Evolutionary conservation across 305 asterid genomes (phyloP), one percentile per base, ranked within the genome.

Genomic region (Coffea humblotiana): DNA sequence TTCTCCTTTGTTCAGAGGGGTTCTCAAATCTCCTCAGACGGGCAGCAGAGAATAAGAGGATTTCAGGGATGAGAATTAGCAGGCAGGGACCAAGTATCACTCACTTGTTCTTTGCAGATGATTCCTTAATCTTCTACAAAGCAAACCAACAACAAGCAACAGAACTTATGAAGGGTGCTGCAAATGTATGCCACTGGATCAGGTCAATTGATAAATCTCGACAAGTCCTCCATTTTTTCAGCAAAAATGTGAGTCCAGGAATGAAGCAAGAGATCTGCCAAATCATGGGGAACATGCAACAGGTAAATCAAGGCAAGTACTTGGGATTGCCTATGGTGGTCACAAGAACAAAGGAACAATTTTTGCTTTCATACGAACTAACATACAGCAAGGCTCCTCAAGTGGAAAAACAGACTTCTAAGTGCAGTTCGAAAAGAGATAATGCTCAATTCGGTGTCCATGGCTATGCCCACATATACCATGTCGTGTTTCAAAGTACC

Each of bases 261-360:
- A 3, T 0, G 3, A 6, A 16, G 23, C 4, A 2, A 1, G 8
- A 16, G 0, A 23, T 54, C 2, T 54, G 61, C 3, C 6, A 0
- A 0, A 6, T 0, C 1, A 0, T 54, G 1, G 61, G 23, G 23
- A 0, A 7, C 0, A 16, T 54, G 0, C 18, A 18, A 1, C 0
- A 0, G 6, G 61, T 6, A 0, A 5, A 21, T 0, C 23, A 54
- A 16, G 7, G 6, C 0, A 54, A 16, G 5, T 54, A 54, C 15
- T 3, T 54, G 6, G 61, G 61, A 0, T 23, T 54, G 3, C 23
- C 23, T 1, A 54, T 54, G 61, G 23, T 18, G 1, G 1, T 54
- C 0, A 3, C 8, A 1, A 54, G 61, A 7, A 15, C 61, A 1
- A 54, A 54, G 4, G 15, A 16, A 0, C 8, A 54, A 4, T 54